phyloP scores from a whole-genome alignment of 192 early-diverging fungal genomes.

The Coemansia sp. region DNA sequence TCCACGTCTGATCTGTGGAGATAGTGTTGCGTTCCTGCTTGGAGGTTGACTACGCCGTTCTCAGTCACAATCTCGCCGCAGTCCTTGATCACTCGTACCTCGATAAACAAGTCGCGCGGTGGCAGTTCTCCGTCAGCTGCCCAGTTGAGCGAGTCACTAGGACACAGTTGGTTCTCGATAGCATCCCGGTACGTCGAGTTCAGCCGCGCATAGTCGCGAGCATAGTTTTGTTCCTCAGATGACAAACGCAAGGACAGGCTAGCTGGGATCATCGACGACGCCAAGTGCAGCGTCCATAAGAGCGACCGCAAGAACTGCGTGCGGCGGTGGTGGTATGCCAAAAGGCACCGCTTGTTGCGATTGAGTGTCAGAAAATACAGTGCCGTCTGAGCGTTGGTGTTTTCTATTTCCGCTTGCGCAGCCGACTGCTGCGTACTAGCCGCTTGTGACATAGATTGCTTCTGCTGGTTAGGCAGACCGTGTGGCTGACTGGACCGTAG shows the following conservation, averaged over 20 bases:
- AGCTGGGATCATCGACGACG: constrained; percentile 41
- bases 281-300: constrained; percentile 57
- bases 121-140: constrained; percentile 75
- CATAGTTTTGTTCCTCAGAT: constrained; percentile 45
- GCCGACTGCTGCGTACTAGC: constrained; percentile 5
- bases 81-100: constrained; percentile 85
- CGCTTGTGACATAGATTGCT: constrained; percentile 14
- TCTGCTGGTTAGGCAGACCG: background rate
- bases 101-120: constrained; percentile 91
- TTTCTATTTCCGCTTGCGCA: constrained; percentile 20
- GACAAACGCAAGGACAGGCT: constrained; percentile 21
- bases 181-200: constrained; percentile 66
- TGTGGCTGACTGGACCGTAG: constrained; percentile 8
- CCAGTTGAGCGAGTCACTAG: constrained; percentile 70
- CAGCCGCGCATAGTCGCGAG: constrained; percentile 65
- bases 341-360: constrained; percentile 86
- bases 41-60: constrained; percentile 77
- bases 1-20: constrained; percentile 89
- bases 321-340: constrained; percentile 84
- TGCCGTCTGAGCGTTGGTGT: constrained; percentile 36
- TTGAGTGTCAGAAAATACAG: constrained; percentile 57
- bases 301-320: constrained; percentile 70
- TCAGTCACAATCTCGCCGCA: constrained; percentile 92
- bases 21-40: constrained; percentile 83
- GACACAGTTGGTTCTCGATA: constrained; percentile 49